A percentile compares a stretch with the other conserved stretches of the same genome.
Evolutionary conservation across 192 early-diverging fungal species (phyloP).

Genomic region (Backusella circina): DNA sequence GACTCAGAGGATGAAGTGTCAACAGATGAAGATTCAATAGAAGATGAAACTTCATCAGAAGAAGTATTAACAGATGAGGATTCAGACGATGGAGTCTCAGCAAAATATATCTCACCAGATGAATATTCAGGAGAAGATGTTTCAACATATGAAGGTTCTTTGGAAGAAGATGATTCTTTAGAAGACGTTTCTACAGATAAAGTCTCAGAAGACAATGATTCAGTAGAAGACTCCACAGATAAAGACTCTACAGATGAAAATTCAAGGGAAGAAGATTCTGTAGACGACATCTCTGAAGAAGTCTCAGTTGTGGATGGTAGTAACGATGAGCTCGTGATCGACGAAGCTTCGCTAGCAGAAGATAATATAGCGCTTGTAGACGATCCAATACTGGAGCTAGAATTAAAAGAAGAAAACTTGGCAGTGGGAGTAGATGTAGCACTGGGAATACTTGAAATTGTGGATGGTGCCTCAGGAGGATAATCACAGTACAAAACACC

Average conservation of each 20-base stretch:
- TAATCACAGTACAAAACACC: neutral
- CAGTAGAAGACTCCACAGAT: neutral
- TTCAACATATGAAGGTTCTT: neutral
- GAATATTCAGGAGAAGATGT: neutral
- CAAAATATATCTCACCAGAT: neutral
- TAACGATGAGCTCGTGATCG: no score
- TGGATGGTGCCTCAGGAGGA: neutral
- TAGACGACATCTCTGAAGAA: neutral
- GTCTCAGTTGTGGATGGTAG: neutral
- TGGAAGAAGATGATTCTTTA: neutral
- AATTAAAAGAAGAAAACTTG: neutral
- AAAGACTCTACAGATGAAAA: neutral
- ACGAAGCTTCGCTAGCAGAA: no score
- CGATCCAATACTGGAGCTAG: neutral
- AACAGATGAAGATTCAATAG: neutral
- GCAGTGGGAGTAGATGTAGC: neutral
- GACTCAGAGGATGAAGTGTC: neutral
- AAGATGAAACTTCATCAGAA: neutral
- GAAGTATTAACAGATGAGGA: no score
- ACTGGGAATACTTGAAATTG: neutral
- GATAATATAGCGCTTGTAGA: neutral
- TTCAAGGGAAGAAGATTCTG: neutral
- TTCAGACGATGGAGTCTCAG: no score
- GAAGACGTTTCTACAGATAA: neutral
- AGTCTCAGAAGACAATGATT: no score